Evolutionary conservation across 768 basidiomycete species (phyloP).

Genomic region (Psilocybe cyanescens): DNA sequence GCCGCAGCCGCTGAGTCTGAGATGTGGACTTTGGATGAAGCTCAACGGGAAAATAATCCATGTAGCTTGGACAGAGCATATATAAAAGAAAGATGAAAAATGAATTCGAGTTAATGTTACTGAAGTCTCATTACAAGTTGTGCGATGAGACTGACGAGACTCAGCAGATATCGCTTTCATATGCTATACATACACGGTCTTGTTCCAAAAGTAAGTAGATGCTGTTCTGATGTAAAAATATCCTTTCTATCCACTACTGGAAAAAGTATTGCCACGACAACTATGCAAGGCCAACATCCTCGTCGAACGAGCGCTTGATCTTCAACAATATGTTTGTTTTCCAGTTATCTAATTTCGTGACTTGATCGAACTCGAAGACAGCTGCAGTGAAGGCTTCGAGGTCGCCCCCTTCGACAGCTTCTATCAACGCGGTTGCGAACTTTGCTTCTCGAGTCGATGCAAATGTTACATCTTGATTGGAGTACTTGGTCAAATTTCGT

Average conservation of each 20-base stretch:
- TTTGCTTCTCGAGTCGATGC: conserved; percentile 89
- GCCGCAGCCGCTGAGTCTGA: too few relatives aligned
- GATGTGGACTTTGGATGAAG: too few relatives aligned
- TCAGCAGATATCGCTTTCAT: background rate
- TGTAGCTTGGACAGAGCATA: too few relatives aligned
- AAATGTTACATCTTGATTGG: conserved; percentile 85
- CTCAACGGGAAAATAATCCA: too few relatives aligned
- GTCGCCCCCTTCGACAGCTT: conserved; percentile 61
- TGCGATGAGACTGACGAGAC: too few relatives aligned
- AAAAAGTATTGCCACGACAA: background rate
- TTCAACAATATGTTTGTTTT: conserved; percentile 90
- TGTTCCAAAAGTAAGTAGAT: conserved; percentile 3
- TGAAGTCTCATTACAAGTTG: too few relatives aligned
- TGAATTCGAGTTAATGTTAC: background rate
- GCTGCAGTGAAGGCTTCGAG: conserved; percentile 73
- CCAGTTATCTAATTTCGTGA: conserved; percentile 94
- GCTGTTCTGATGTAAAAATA: conserved; percentile 1
- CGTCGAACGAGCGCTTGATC: conserved; percentile 83
- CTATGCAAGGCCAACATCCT: conserved; percentile 42
- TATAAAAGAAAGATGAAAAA: too few relatives aligned
- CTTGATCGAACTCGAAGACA: conserved; percentile 92
- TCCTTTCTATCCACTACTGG: background rate
- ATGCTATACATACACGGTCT: background rate
- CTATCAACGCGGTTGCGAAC: conserved; percentile 77
- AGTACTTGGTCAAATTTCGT: conserved; percentile 79